Evolutionary conservation across 441 rosid genomes (phyloP), one percentile per base, ranked within the genome.

Genomic region (Macaranga tanarius): DNA sequence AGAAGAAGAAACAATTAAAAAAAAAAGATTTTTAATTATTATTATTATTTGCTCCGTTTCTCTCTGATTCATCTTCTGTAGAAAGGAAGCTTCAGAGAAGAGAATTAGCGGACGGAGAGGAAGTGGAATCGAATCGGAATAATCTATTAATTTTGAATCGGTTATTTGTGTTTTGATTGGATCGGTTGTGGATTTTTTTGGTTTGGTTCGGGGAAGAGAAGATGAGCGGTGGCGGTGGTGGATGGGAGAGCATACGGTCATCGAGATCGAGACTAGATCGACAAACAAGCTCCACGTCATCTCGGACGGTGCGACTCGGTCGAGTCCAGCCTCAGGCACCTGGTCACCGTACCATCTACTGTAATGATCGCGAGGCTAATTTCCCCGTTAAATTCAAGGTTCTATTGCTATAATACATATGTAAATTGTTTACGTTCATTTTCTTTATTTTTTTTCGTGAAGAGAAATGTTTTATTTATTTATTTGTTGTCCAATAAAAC

Each of bases 251-350:
- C 79, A 75, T 82, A 77, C 81, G 88, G 86, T 51, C 88, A 45
- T 81, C 88, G 72, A 72, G 80, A 58, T 79, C 88, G 76, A 75
- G 85, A 44, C 73, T 77, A 55, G 74, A 76, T 54, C 79, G 80
- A 51, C 77, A 70, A 69, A 71, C 84, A 56, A 76, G 79, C 48
- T 71, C 74, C 52, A 75, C 82, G 64, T 48, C 91, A 87, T 23
- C 91, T 62, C 86, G 88, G 60, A 91, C 95, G 79, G 95, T 89
- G 58, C 88, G 90, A 65, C 91, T 92, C 42, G 98, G 98, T 58
- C 88, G 87, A 26, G 88, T 93, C 71, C 98, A 89, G 80, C 96
- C 98, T 22, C 98, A 92, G 84, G 96, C 96, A 13, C 98, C 98
- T 22, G 77, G 80, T 79, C 77, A 85, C 64, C 96, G 98, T 70